These are phyloP conservation scores for Tetradesmus lagerheimii DNA, from an alignment of 139 green algal species.

Conservation along the genomic window DNA sequence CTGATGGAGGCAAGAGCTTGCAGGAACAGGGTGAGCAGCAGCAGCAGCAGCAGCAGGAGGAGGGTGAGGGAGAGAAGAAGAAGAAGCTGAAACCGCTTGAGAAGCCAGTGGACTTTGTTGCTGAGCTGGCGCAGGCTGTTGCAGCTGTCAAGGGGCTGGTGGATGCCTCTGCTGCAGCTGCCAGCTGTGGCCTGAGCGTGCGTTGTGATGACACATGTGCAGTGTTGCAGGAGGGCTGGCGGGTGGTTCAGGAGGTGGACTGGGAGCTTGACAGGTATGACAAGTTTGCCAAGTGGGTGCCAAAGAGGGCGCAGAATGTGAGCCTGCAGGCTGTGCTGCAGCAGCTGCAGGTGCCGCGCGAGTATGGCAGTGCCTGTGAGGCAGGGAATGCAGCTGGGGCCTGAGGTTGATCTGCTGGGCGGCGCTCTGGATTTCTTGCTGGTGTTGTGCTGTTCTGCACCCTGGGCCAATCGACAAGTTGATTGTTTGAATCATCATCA, in stretches of 20 bases:
- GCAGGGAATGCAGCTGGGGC: too few species aligned
- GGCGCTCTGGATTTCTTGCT: too few species aligned
- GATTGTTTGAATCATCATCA: too few species aligned
- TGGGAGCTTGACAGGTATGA: not conserved
- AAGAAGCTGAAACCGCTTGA: not conserved
- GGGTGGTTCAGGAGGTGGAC: not conserved
- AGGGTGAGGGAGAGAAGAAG: not conserved
- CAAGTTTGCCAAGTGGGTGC: not conserved
- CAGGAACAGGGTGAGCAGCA: not conserved
- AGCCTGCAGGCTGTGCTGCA: slow-evolving; percentile 10
- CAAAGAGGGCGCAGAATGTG: not conserved
- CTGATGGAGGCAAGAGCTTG: not conserved
- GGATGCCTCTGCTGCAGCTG: not conserved
- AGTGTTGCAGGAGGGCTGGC: not conserved
- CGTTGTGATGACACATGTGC: not conserved
- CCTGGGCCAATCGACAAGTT: too few species aligned
- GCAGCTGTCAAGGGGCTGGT: not conserved
- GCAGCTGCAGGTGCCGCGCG: not conserved
- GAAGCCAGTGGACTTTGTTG: not conserved
- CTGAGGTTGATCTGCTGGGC: too few species aligned
- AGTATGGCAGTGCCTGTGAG: not conserved
- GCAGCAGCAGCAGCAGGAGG: too few species aligned
- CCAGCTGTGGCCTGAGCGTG: not conserved
- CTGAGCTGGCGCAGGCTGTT: not conserved
- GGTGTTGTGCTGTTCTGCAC: too few species aligned